phyloP scores from a whole-genome alignment of 768 basidiomycete genomes.

The Tricholoma hemisulphureum region DNA sequence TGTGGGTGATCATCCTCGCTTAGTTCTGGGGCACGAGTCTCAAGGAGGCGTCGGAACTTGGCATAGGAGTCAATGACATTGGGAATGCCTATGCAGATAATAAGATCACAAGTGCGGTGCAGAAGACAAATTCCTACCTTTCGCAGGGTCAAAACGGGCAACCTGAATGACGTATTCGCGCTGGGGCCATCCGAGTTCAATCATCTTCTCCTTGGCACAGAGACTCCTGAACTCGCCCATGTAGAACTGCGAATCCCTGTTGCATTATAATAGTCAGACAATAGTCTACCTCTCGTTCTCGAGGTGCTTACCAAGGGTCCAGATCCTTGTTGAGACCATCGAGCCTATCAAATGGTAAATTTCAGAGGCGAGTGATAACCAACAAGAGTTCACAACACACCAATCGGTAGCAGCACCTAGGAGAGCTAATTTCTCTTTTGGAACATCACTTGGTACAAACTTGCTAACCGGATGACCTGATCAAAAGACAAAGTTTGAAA shows the following conservation, averaged over 20 bases:
- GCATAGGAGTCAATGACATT: constrained; percentile 86
- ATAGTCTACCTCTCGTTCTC: neutral
- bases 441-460: constrained; percentile 88
- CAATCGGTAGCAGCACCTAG: constrained; percentile 86
- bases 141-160: constrained; percentile 90
- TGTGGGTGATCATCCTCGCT: constrained; percentile 62
- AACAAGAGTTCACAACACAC: constrained; percentile 38
- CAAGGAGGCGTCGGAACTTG: constrained; percentile 71
- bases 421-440: constrained; percentile 63
- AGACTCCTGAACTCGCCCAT: constrained; percentile 84
- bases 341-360: constrained; percentile 48
- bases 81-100: constrained; percentile 61
- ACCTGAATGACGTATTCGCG: constrained; percentile 89
- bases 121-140: constrained; percentile 25
- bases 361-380: neutral
- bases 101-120: neutral
- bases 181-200: constrained; percentile 71
- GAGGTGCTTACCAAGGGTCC: constrained; percentile 45
- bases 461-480: constrained; percentile 85
- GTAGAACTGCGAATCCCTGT: constrained; percentile 77
- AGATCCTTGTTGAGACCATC: constrained; percentile 95
- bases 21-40: constrained; percentile 40
- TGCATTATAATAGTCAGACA: neutral
- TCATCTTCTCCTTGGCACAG: constrained; percentile 79
- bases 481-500: neutral